Evolutionary conservation across 1,284 basidiomycete genomes (phyloP), one percentile per base, ranked within the genome.

Genomic region (Trichosporon ovoides): DNA sequence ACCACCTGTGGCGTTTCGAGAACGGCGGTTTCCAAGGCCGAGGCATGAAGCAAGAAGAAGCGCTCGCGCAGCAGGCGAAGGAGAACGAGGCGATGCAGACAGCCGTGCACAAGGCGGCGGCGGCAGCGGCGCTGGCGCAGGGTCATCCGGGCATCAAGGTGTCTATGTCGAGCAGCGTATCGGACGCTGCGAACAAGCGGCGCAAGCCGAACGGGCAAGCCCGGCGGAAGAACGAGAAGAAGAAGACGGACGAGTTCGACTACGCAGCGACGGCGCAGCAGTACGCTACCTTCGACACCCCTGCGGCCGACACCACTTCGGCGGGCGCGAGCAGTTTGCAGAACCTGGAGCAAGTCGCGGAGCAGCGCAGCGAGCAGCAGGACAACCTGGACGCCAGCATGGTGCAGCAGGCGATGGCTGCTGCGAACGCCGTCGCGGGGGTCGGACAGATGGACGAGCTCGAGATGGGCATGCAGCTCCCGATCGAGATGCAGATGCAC

Each of bases 401-500:
- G 67, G 71, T 76, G 7, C 74, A 76, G 57, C 69, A 72, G 57
- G 73, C 73, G 22, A 75, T 75, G 70, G 70, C 71, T 19, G 68
- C 70, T 3, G 58, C 58, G 20, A 53, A 43, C 19, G 64, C 62
- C 4, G 60, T 37, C 0, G 72, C 68, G 7, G 59, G 55, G 13
- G 66, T 59, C 0, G 68, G 68, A 7, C 70, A 73, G 59, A 76
- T 76, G 65, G 74, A 76, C 62, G 74, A 76, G 55, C 57, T 76
- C 59, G 74, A 76, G 36, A 73, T 75, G 72, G 74, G 74, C 22
- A 73, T 76, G 46, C 68, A 74, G 56, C 56, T 76, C 38, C 74
- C 74, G 10, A 73, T 74, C 59, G 74, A 76, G 58, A 76, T 76
- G 74, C 72, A 74, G 56, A 73, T 73, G 72, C 74, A 75, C 61